Conservation (phyloP, 208 protist genomes). For the Vickermania spadyakhi region DNA sequence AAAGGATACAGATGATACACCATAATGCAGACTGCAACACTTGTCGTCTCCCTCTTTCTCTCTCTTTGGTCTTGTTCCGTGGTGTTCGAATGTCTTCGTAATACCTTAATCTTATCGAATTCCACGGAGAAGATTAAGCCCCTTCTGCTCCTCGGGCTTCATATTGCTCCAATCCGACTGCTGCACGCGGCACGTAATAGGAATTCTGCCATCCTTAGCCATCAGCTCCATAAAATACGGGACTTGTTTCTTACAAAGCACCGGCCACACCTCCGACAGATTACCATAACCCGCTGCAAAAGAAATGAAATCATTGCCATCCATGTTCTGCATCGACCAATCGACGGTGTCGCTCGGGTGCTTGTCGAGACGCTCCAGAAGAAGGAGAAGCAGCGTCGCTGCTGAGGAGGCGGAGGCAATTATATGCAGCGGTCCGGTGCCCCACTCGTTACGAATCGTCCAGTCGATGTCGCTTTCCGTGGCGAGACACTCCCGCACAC, state of each 20-base stretch:
- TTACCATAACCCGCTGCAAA: not conserved
- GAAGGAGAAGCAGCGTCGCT: not conserved
- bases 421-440: not conserved
- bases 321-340: not conserved
- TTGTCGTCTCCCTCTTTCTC: not conserved
- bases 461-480: not conserved
- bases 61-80: not conserved
- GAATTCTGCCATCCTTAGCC: not conserved
- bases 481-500: not conserved
- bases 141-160: not conserved
- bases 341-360: not conserved
- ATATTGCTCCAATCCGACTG: not conserved
- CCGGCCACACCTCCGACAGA: not conserved
- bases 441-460: not conserved
- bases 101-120: too few species aligned
- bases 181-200: not conserved
- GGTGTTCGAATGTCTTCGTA: too few species aligned
- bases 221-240: not conserved
- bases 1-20: too few species aligned
- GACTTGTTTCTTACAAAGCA: not conserved
- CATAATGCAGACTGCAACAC: too few species aligned
- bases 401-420: not conserved
- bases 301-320: not conserved
- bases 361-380: not conserved
- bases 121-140: not conserved